These are phyloP conservation scores for Penicillium daleae DNA, from an alignment of 495 filamentous ascomycete genomes.

Conservation along the genomic window DNA sequence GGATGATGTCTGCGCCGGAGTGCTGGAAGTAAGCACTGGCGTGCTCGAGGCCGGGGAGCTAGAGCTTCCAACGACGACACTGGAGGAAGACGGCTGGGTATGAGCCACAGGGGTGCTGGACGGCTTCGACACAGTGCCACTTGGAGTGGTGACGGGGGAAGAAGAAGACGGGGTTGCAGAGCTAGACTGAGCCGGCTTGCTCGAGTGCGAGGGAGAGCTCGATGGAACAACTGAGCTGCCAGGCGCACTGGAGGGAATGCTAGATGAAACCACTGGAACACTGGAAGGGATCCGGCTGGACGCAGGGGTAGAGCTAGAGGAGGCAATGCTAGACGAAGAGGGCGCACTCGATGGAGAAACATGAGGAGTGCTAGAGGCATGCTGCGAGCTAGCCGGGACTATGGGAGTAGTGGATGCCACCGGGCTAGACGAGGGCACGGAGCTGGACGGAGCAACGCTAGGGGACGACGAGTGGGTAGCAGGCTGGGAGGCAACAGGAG, in stretches of 20 bases:
- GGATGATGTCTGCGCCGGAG: background rate
- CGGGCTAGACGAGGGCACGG: background rate
- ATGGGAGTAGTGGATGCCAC: background rate
- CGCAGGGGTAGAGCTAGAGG: background rate
- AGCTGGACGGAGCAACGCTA: too few species aligned
- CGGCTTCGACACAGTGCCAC: background rate
- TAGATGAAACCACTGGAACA: background rate
- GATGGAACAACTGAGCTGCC: background rate
- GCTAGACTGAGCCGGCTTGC: background rate
- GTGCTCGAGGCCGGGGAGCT: background rate
- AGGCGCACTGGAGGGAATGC: background rate
- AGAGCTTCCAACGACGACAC: background rate
- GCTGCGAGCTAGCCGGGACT: background rate
- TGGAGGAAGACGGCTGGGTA: background rate
- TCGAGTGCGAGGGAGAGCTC: background rate
- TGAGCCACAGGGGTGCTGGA: background rate
- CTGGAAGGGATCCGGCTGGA: background rate
- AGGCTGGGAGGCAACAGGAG: background rate
- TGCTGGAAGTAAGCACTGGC: background rate
- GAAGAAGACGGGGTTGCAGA: background rate
- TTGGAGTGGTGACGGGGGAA: background rate
- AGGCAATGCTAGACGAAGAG: background rate
- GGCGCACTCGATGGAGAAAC: background rate
- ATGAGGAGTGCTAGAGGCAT: background rate
- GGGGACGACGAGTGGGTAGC: background rate